A percentile compares a stretch with the other conserved stretches of the same genome.
Evolutionary conservation across 371 early-diverging fungal genomes (phyloP).

Genomic region (Chytridium lagenaria): DNA sequence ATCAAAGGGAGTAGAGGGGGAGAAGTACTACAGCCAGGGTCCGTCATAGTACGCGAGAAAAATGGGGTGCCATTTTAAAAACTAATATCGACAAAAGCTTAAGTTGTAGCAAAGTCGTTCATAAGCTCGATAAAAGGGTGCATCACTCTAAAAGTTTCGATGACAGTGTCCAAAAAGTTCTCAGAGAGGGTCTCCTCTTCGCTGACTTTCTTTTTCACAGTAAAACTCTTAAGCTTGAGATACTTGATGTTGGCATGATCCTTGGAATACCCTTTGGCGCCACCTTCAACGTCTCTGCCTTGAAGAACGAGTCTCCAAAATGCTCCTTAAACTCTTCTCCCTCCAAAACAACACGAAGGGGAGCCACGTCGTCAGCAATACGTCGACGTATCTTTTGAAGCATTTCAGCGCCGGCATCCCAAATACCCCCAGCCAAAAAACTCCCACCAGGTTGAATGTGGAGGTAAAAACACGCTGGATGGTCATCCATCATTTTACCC

Average conservation of each 20-base stretch:
- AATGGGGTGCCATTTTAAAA: too few species aligned
- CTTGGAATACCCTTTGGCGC: slow-evolving; percentile 12
- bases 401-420: neutral
- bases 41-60: too few species aligned
- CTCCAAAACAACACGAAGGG: neutral
- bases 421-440: neutral
- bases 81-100: too few species aligned
- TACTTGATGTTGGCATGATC: neutral
- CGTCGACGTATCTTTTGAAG: neutral
- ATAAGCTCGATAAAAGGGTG: neutral
- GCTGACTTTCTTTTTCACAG: neutral
- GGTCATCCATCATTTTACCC: neutral
- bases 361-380: neutral
- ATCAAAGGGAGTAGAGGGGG: too few species aligned
- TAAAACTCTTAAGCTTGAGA: slow-evolving; percentile 7
- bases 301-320: neutral
- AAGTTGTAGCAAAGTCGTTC: neutral
- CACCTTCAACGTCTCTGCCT: slow-evolving; percentile 10
- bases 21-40: too few species aligned
- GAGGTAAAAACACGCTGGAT: slow-evolving; percentile 16
- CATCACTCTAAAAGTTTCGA: neutral
- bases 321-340: neutral
- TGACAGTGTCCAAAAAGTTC: slow-evolving; percentile 2
- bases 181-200: neutral
- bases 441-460: slow-evolving; percentile 1